A percentile compares a stretch with the other conserved stretches of the same genome.
Conservation (phyloP, 1,139 yeast genomes). For the Yamadazyma epiphylla region DNA sequence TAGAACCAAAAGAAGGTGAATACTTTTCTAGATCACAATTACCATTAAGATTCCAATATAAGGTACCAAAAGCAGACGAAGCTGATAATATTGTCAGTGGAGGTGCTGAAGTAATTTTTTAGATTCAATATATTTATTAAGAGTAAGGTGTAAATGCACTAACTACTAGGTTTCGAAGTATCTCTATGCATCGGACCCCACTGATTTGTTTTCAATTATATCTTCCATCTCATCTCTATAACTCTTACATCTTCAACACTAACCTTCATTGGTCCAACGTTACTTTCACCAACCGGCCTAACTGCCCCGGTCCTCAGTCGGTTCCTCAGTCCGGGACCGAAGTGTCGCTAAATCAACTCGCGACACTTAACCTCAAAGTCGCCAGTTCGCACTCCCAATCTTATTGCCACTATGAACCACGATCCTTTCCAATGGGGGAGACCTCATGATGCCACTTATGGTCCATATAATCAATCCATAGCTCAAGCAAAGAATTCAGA, state of each 20-base stretch:
- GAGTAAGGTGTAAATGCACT: too few species aligned
- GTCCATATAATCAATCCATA: conserved; percentile 68
- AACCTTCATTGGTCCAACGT: too few species aligned
- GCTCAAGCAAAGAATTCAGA: conserved; percentile 45
- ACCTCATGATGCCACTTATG: conserved; percentile 79
- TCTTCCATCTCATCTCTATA: too few species aligned
- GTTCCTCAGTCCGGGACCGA: too few species aligned
- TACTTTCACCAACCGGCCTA: too few species aligned
- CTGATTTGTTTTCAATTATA: too few species aligned
- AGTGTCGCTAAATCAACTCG: too few species aligned
- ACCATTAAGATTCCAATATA: conserved; percentile 68
- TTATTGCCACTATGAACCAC: conserved; percentile 68
- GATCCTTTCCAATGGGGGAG: conserved; percentile 95
- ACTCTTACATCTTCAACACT: too few species aligned
- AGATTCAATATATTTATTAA: not conserved
- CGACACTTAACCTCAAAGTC: too few species aligned
- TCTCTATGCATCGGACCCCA: too few species aligned
- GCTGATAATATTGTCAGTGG: conserved; percentile 72
- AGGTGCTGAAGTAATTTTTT: conserved; percentile 59
- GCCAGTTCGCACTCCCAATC: conserved; percentile 1
- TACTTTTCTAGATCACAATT: conserved; percentile 59
- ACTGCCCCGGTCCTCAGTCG: too few species aligned
- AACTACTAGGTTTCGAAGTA: too few species aligned
- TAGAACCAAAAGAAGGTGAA: conserved; percentile 45
- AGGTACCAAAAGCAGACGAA: conserved; percentile 59